These are phyloP conservation scores for Penicillium argentinense DNA, from an alignment of 495 filamentous ascomycete species.

Conservation along the genomic window DNA sequence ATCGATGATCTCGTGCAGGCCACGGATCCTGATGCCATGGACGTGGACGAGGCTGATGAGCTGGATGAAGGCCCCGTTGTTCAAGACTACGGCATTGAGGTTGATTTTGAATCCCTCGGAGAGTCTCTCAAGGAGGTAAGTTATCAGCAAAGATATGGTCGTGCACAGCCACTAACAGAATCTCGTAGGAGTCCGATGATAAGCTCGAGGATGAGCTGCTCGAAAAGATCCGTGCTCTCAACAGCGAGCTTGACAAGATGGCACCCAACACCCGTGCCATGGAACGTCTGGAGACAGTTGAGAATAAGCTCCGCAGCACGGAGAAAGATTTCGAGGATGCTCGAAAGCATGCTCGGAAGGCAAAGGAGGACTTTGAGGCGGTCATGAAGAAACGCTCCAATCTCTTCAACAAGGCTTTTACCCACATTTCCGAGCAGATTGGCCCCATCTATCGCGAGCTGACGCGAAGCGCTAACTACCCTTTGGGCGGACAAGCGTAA, in stretches of 20 bases:
- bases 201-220: constrained; percentile 75
- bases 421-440: constrained; percentile 94
- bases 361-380: constrained; percentile 77
- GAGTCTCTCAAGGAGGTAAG: constrained; percentile 79
- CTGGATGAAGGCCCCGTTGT: constrained; percentile 48
- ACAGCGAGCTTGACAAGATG: constrained; percentile 82
- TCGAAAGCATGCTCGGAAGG: constrained; percentile 65
- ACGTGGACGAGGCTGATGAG: constrained; percentile 68
- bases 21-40: constrained; percentile 76
- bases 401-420: constrained; percentile 91
- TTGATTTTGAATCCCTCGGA: constrained; percentile 84
- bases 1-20: constrained; percentile 79
- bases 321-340: constrained; percentile 89
- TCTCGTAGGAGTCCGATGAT: constrained; percentile 60
- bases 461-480: constrained; percentile 79
- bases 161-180: constrained; percentile 22
- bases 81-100: constrained; percentile 89
- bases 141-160: neutral
- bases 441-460: constrained; percentile 91
- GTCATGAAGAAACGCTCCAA: constrained; percentile 82
- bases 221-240: constrained; percentile 72
- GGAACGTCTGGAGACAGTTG: constrained; percentile 84
- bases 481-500: constrained; percentile 84
- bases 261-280: constrained; percentile 94
- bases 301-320: constrained; percentile 77